Conservation (phyloP, 2,329 filamentous ascomycete genomes). For the Aphanoascus verrucosus region DNA sequence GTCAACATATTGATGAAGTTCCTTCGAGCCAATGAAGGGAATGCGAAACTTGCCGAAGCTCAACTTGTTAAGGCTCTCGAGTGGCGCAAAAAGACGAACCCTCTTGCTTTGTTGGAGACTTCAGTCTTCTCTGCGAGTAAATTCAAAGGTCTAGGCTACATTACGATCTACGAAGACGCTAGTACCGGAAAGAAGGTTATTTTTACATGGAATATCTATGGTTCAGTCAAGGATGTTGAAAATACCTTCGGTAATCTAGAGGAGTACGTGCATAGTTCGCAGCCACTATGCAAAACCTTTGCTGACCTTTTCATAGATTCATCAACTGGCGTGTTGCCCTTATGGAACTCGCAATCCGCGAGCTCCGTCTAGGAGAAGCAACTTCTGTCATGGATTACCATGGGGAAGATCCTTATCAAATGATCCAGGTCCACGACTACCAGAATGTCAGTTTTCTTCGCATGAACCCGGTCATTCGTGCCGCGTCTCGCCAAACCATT, state of each 20-base stretch:
- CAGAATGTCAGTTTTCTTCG: conserved; percentile 76
- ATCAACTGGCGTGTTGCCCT: conserved; percentile 80
- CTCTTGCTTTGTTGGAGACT: conserved; percentile 53
- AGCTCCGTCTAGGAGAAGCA: conserved; percentile 59
- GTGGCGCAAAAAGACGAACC: conserved; percentile 71
- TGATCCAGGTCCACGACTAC: conserved; percentile 91
- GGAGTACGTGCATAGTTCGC: conserved; percentile 48
- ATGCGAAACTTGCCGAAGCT: conserved; percentile 60
- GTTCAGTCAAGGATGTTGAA: conserved; percentile 68
- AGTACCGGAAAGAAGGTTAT: conserved; percentile 42
- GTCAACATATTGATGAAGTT: conserved; percentile 87
- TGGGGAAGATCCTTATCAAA: conserved; percentile 70
- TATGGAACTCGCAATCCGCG: conserved; percentile 74
- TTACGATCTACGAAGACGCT: conserved; percentile 56
- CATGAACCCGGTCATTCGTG: conserved; percentile 64
- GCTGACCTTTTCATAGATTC: conserved; percentile 49
- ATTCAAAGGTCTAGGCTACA: conserved; percentile 69
- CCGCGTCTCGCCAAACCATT: conserved; percentile 70
- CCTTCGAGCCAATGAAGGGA: conserved; percentile 75
- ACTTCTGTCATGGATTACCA: conserved; percentile 55
- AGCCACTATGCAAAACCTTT: neutral
- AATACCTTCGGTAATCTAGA: conserved; percentile 71
- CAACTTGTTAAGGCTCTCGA: conserved; percentile 70
- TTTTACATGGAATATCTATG: conserved; percentile 90
- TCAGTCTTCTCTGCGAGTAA: conserved; percentile 54